phyloP scores from a whole-genome alignment of 192 early-diverging fungal genomes.

The Gonapodya prolifera region DNA sequence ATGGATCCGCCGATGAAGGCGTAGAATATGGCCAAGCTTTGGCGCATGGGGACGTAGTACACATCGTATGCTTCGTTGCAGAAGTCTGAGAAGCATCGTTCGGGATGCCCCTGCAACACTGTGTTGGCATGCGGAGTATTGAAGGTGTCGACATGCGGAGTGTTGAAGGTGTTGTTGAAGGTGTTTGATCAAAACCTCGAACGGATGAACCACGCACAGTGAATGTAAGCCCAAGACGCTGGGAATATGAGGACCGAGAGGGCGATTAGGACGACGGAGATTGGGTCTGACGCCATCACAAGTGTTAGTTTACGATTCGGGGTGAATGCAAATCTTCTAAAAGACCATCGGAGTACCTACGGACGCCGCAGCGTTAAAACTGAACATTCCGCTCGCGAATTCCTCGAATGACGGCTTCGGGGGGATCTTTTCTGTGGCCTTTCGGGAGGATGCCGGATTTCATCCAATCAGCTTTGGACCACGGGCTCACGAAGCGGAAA shows the following conservation, averaged over 20 bases:
- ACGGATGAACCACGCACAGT: not conserved
- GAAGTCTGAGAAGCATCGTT: not conserved
- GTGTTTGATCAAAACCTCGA: not conserved
- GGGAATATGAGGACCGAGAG: not conserved
- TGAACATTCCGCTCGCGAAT: too few species aligned
- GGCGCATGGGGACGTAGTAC: not conserved
- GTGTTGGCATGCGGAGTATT: not conserved
- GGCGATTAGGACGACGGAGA: too few species aligned
- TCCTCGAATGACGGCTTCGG: too few species aligned
- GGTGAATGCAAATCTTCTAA: too few species aligned
- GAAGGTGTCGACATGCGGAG: not conserved
- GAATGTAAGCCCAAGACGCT: not conserved
- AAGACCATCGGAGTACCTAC: too few species aligned
- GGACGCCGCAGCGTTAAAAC: too few species aligned
- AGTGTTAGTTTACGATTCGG: too few species aligned
- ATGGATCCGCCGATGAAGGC: not conserved
- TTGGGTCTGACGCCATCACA: too few species aligned
- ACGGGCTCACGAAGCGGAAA: too few species aligned
- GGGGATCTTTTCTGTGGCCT: too few species aligned
- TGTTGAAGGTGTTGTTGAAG: not conserved
- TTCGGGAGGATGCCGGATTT: too few species aligned
- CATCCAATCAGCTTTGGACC: too few species aligned
- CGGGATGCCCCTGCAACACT: not conserved
- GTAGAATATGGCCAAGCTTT: not conserved
- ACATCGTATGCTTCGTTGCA: not conserved